phyloP scores from a whole-genome alignment of 1,284 basidiomycete species.

The Cryptococcus jaspeensis region DNA sequence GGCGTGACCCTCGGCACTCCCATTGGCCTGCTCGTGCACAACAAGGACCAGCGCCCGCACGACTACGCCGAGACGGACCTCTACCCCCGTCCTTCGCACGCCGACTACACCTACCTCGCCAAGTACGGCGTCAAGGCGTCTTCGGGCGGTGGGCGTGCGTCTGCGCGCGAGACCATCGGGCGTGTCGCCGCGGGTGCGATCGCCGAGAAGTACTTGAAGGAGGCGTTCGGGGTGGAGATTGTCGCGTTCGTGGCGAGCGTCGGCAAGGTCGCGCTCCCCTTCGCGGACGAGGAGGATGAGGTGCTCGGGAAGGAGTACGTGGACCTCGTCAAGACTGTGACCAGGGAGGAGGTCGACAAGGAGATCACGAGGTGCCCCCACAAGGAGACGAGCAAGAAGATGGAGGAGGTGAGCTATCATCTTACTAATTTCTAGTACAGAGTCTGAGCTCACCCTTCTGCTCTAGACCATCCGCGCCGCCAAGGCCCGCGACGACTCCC shows the following conservation, averaged over 20 bases:
- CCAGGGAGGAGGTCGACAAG: slow-evolving; percentile 84
- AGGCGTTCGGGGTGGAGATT: slow-evolving; percentile 87
- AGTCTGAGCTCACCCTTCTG: too few species aligned
- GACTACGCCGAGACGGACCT: slow-evolving; percentile 98
- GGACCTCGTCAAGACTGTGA: slow-evolving; percentile 73
- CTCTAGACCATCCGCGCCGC: slow-evolving; percentile 85
- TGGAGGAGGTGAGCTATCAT: slow-evolving; percentile 70
- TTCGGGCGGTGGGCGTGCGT: slow-evolving; percentile 90
- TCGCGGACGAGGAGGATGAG: slow-evolving; percentile 68
- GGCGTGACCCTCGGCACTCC: slow-evolving; percentile 96
- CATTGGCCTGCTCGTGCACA: slow-evolving; percentile 91
- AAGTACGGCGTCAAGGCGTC: slow-evolving; percentile 98
- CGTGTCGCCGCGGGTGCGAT: slow-evolving; percentile 98
- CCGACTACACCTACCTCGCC: slow-evolving; percentile 96
- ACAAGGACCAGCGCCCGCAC: slow-evolving; percentile 97
- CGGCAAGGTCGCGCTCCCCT: slow-evolving; percentile 79
- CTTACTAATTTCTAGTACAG: background rate
- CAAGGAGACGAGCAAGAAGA: slow-evolving; percentile 76
- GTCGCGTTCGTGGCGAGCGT: slow-evolving; percentile 96
- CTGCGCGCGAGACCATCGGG: slow-evolving; percentile 95
- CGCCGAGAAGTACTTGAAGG: slow-evolving; percentile 91
- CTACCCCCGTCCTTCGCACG: slow-evolving; percentile 95
- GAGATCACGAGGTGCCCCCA: slow-evolving; percentile 90
- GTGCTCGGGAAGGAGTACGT: slow-evolving; percentile 81
- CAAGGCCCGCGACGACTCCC: slow-evolving; percentile 87